Conservation (phyloP, 1,284 basidiomycete species). For the Austroboletus olivaceoglutinosus region DNA sequence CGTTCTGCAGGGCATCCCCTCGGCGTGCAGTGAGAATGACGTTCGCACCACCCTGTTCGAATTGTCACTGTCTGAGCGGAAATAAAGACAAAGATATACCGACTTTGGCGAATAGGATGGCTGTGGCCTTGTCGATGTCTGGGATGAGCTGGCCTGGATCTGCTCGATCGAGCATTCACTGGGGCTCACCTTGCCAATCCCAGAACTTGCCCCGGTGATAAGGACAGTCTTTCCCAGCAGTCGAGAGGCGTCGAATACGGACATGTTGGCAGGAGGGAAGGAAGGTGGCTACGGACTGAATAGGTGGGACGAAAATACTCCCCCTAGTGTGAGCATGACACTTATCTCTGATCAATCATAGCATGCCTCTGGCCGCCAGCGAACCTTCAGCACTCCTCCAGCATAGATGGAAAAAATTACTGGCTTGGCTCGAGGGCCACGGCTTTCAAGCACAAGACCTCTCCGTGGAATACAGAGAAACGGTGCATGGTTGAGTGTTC, state of each 20-base stretch:
- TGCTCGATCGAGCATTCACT: not conserved
- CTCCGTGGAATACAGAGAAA: conserved; percentile 45
- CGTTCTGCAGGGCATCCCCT: conserved; percentile 59
- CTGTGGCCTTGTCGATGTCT: conserved; percentile 59
- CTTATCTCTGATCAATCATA: not conserved
- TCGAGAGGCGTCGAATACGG: conserved; percentile 74
- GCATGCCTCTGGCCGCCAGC: not conserved
- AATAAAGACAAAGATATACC: conserved; percentile 5
- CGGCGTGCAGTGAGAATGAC: conserved; percentile 74
- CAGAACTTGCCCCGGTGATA: conserved; percentile 82
- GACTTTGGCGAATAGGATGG: conserved; percentile 81
- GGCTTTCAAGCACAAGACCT: conserved; percentile 49
- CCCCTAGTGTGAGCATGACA: not conserved
- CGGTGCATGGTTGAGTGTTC: conserved; percentile 38
- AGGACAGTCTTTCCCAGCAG: conserved; percentile 83
- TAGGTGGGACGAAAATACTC: not conserved
- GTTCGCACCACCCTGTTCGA: conserved; percentile 68
- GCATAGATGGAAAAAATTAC: conserved; percentile 47
- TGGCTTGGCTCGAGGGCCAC: conserved; percentile 54
- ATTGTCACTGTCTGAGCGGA: not conserved
- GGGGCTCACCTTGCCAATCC: conserved; percentile 67
- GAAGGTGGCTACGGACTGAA: not conserved
- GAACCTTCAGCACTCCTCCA: conserved; percentile 5
- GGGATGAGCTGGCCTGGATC: not conserved
- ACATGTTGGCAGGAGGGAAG: conserved; percentile 47